Evolutionary conservation across 2,329 filamentous ascomycete species (phyloP).

Genomic region (Didymella pinodella): DNA sequence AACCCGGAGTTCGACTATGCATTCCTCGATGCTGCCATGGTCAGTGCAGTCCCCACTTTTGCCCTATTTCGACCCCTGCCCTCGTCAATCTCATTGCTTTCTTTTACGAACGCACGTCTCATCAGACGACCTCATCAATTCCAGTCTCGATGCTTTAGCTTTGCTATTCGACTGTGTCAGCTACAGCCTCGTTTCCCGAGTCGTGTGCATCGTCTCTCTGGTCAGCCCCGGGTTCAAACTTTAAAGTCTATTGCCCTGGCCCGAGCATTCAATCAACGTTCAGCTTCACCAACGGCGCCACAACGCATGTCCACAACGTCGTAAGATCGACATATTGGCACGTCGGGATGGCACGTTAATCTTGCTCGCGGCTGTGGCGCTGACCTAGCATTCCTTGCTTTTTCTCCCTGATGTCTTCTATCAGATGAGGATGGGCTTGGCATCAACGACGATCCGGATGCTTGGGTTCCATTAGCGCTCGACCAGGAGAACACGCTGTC

Average conservation of each 20-base stretch:
- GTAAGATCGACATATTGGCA: not conserved
- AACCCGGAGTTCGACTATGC: constrained; percentile 92
- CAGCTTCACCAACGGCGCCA: constrained; percentile 3
- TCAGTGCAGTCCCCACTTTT: constrained; percentile 50
- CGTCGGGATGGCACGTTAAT: not conserved
- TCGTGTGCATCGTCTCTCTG: not conserved
- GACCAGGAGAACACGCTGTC: not conserved
- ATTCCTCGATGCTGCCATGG: constrained; percentile 84
- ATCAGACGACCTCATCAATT: not conserved
- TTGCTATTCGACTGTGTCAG: not conserved
- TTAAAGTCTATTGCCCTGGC: not conserved
- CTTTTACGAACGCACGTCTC: constrained; percentile 3
- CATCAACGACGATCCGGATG: not conserved
- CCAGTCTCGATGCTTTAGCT: not conserved
- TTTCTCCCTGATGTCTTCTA: not conserved
- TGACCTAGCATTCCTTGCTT: not conserved
- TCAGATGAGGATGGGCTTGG: not conserved
- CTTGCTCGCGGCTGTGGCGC: not conserved
- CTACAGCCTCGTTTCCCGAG: constrained; percentile 5
- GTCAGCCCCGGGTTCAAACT: not conserved
- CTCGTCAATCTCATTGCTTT: not conserved
- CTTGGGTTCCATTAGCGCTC: not conserved
- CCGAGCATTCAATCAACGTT: constrained; percentile 2
- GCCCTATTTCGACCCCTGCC: not conserved
- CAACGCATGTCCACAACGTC: not conserved